Base-by-base conservation (phyloP, 768 basidiomycete species). In the Strobilomyces confusus region DNA sequence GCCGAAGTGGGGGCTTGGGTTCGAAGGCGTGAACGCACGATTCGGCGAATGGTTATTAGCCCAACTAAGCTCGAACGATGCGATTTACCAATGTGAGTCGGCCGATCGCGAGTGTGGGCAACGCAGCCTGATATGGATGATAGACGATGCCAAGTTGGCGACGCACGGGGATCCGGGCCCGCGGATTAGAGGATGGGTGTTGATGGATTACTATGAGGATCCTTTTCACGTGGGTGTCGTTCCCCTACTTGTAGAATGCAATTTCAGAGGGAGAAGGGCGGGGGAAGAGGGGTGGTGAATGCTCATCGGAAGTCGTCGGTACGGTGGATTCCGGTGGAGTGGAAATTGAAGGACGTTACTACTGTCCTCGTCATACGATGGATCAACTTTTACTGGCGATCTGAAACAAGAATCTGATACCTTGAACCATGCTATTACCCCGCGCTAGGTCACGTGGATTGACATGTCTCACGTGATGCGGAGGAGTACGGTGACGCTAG, bases 21-120 rank as follows among this genome's bases (percentile, higher is more conserved):
- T 93, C n/a, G 84, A 90, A 64, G 94, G 94, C 2, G 84, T 94
- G 37, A 98, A 98, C 63, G 76, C 75, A 22, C 77, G 85, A n/a
- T 72, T 92, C 4, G 84, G 79, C 3, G 72, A 71, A 49, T 95
- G 91, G 87, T 65, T 93, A 19, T 63, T 92, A 41, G 77, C 80
- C 36, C 69, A 73, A 54, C 68, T 92, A 25, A 54, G 54, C 32
- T 40, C 46, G 2, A 48, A 46, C 3, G 17, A 52, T 9, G 38
- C 32, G 30, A 20, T 9, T 4, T 2, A 23, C 8, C 48, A 14
- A 47, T 26, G 23, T 33, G 13, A 26, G 38, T 14, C 48, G 26
- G 3, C 14, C 36, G 43, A 51, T 53, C 4, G 19, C 25, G 32
- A 42, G 14, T n/a, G 7, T n/a, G 26, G 17, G n/a, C 20, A 20